Percentiles rank a stretch among this genome's conserved stretches.
Conservation (phyloP, 805 yeast species). For the Sungouiozyma ichnusensis region DNA sequence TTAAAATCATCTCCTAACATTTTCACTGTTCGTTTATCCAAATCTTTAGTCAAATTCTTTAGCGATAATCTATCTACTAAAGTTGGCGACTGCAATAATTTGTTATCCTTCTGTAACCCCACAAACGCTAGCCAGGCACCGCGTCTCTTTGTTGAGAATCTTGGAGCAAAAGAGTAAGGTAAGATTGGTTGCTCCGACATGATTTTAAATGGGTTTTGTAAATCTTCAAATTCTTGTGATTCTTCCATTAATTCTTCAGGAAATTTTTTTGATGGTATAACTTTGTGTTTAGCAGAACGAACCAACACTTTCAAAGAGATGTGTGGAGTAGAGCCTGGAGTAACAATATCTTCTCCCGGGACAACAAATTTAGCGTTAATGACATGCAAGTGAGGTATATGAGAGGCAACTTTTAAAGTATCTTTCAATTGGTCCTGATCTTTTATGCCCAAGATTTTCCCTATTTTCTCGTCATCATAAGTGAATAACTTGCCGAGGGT, state of each 20-base stretch:
- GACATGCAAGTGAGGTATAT: constrained; percentile 60
- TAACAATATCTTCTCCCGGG: constrained; percentile 69
- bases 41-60: constrained; percentile 19
- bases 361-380: constrained; percentile 67
- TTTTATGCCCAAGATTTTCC: constrained; percentile 44
- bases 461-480: constrained; percentile 43
- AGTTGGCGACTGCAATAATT: constrained; percentile 58
- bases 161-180: constrained; percentile 61
- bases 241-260: constrained; percentile 34
- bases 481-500: constrained; percentile 65
- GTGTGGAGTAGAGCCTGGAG: constrained; percentile 67
- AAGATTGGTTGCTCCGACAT: constrained; percentile 60
- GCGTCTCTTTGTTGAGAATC: constrained; percentile 50
- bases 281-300: constrained; percentile 60
- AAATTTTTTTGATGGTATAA: constrained; percentile 33
- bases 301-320: constrained; percentile 65
- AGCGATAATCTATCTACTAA: constrained; percentile 21
- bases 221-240: constrained; percentile 50
- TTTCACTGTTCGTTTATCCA: constrained; percentile 23
- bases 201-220: constrained; percentile 61
- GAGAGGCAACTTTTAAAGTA: constrained; percentile 46
- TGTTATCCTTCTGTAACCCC: constrained; percentile 65
- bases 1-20: constrained; percentile 24
- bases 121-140: constrained; percentile 60
- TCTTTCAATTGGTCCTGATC: constrained; percentile 36